These are phyloP conservation scores for Centaurea solstitialis DNA, from an alignment of 129 eudicot species.

Conservation along the genomic window DNA sequence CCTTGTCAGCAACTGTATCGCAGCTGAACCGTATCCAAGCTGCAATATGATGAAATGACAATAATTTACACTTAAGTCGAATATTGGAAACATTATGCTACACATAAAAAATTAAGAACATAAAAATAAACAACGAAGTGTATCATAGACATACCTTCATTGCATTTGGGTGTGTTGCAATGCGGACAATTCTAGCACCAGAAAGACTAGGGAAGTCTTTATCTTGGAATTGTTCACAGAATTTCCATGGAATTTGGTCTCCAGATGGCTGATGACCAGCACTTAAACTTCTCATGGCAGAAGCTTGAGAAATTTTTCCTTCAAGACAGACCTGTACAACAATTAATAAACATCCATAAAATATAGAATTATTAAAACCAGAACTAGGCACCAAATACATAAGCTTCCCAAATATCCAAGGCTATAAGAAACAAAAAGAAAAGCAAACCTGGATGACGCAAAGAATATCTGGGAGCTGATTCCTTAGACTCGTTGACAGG, in stretches of 20 bases:
- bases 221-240: slow-evolving; percentile 77
- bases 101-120: background rate
- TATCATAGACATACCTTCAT: slow-evolving; percentile 56
- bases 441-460: slow-evolving; percentile 88
- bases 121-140: background rate
- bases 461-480: slow-evolving; percentile 93
- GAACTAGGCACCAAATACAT: background rate
- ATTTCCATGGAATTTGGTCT: slow-evolving; percentile 99
- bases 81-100: background rate
- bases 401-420: background rate
- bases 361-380: background rate
- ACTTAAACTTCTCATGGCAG: slow-evolving; percentile 74
- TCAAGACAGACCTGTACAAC: slow-evolving; percentile 72
- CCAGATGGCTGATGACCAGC: slow-evolving; percentile 84
- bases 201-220: slow-evolving; percentile 92
- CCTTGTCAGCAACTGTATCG: slow-evolving; percentile 86
- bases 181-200: slow-evolving; percentile 96
- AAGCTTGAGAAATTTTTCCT: slow-evolving; percentile 77
- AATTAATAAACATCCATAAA: slow-evolving; percentile 1
- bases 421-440: slow-evolving; percentile 1
- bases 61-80: background rate
- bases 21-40: slow-evolving; percentile 96
- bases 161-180: slow-evolving; percentile 97
- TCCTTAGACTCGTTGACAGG: slow-evolving; percentile 93
- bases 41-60: slow-evolving; percentile 37